Conservation (phyloP, 345 rosid genomes). For the Salix viminalis region DNA sequence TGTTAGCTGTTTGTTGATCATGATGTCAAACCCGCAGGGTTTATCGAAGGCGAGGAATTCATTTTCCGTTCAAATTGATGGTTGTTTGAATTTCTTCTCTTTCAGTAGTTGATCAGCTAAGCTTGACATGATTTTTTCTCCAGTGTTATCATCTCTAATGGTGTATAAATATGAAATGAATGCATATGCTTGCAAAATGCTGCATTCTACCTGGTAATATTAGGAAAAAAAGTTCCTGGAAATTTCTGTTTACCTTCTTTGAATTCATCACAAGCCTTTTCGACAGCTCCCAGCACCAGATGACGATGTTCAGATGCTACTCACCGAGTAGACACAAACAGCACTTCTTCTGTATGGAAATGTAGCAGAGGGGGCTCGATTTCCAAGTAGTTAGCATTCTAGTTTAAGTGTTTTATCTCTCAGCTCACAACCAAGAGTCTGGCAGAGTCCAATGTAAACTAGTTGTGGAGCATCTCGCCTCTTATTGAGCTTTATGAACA, state of each 20-base stretch:
- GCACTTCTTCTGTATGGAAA: slow-evolving; percentile 1
- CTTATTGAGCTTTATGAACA: background rate
- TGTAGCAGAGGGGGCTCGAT: background rate
- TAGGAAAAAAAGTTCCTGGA: background rate
- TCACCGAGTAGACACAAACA: slow-evolving; percentile 38
- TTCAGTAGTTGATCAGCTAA: background rate
- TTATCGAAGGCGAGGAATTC: background rate
- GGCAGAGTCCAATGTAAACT: slow-evolving; percentile 1
- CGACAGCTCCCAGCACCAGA: slow-evolving; percentile 38
- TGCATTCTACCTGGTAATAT: background rate
- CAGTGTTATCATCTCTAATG: background rate
- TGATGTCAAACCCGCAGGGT: background rate
- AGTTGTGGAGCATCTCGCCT: background rate
- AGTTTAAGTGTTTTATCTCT: background rate
- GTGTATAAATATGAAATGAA: background rate
- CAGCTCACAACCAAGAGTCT: slow-evolving; percentile 20
- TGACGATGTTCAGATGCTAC: slow-evolving; percentile 37
- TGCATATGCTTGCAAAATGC: background rate
- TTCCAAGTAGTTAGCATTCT: background rate
- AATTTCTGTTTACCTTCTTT: background rate
- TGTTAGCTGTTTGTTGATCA: background rate
- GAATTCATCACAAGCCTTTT: background rate
- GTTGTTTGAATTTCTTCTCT: background rate
- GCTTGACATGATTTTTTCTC: background rate
- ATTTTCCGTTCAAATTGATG: background rate